A percentile compares a stretch with the other conserved stretches of the same genome.
These are phyloP conservation scores for Populus tremula DNA, from an alignment of 345 rosid genomes.

Conservation along the genomic window DNA sequence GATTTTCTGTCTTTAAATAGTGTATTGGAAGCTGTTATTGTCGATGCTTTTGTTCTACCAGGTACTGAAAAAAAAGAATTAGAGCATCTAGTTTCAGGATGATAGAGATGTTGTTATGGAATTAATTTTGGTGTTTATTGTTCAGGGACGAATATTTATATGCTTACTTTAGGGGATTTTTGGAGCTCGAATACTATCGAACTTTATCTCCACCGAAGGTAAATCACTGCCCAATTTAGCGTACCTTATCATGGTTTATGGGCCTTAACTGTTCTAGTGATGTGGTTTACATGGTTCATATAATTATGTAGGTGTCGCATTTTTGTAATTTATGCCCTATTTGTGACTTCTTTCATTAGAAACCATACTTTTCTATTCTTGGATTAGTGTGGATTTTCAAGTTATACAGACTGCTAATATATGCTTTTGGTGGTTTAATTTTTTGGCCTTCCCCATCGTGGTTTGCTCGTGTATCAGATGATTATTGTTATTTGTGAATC, in stretches of 20 bases:
- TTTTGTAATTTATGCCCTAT: too few relatives aligned
- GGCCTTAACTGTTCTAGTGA: too few relatives aligned
- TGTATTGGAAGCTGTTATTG: constrained; percentile 73
- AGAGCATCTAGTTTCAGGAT: neutral
- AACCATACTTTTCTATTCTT: too few relatives aligned
- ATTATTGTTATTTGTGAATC: neutral
- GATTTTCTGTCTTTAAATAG: constrained; percentile 66
- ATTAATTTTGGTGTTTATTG: constrained; percentile 14
- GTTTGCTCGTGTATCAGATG: neutral
- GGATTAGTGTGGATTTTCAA: neutral
- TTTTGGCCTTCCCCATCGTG: neutral
- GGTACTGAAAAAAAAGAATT: constrained; percentile 31
- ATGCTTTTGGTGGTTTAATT: neutral
- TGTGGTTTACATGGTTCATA: too few relatives aligned
- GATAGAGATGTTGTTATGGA: neutral
- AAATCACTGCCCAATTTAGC: neutral
- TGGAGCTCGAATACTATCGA: constrained; percentile 97
- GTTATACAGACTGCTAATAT: neutral
- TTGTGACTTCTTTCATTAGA: too few relatives aligned
- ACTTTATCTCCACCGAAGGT: constrained; percentile 89
- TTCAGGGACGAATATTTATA: constrained; percentile 81
- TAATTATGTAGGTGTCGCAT: too few relatives aligned
- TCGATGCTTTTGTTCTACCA: constrained; percentile 67
- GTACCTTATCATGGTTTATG: too few relatives aligned
- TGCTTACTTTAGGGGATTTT: constrained; percentile 87